Evolutionary conservation across 2,329 filamentous ascomycete genomes (phyloP), one percentile per base, ranked within the genome.

Genomic region (Penicillium sp.): DNA sequence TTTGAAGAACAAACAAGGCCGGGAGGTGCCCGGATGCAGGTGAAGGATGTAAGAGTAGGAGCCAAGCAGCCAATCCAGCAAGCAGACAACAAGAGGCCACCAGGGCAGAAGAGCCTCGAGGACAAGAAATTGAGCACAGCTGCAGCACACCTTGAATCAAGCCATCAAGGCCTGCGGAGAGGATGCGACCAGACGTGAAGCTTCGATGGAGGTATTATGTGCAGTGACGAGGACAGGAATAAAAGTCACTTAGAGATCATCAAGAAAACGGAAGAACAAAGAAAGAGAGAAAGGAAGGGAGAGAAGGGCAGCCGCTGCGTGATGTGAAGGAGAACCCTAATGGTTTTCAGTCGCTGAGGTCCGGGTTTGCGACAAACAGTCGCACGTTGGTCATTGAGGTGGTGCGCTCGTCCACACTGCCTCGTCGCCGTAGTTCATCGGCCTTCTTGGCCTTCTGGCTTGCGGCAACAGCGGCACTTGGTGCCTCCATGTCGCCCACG

Each of bases 401-500:
- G 23, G 70, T 69, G 34, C 71, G 63, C 42, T 74, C 71, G 38
- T 74, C 71, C 26, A 74, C 70, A 55, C 71, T 74, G 14, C 70
- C 71, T 41, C 70, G 61, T 36, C 71, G 63, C 48, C 67, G 61
- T 43, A 73, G 52, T 39, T 73, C 70, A 13, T 72, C 70, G 7
- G 64, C 62, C 41, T 60, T 68, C 28, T 65, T 67, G 17, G 60
- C 62, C 39, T 70, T 69, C 16, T 66, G 56, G 21, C 61, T 51
- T 9, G 67, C 66, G 2, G 59, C 45, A 25, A 56, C 67, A 15
- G 62, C 65, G 8, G 69, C 62, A 47, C 53, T 68, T 2, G 72
- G 64, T 39, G 67, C 63, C 51, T 68, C 59, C 61, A 82, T 72
- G 20, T 75, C 71, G 14, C 73, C 73, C 25, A 79, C 58, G 4